Percentiles rank a stretch among this genome's conserved stretches.
Conservation (phyloP, 2,329 filamentous ascomycete species). For the Colletotrichum godetiae region DNA sequence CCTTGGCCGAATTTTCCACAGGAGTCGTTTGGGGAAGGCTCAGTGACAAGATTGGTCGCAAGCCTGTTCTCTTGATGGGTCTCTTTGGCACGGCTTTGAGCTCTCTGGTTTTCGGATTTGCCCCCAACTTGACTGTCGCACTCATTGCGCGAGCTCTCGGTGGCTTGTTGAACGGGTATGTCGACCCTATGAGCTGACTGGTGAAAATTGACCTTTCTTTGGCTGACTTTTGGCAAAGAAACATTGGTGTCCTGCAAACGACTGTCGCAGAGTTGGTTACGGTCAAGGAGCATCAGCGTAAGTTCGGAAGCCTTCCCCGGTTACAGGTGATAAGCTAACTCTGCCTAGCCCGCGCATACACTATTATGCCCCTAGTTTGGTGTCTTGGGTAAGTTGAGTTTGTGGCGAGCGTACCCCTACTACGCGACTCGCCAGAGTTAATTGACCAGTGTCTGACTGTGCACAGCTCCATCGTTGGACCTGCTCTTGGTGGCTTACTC, state of each 20-base stretch:
- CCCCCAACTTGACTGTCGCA: slow-evolving; percentile 83
- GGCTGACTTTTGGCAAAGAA: slow-evolving; percentile 61
- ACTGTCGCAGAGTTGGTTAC: slow-evolving; percentile 95
- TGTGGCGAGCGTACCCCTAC: neutral
- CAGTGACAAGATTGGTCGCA: slow-evolving; percentile 91
- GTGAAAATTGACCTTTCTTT: neutral
- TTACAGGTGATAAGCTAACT: slow-evolving; percentile 41
- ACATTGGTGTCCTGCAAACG: slow-evolving; percentile 94
- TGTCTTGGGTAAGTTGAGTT: slow-evolving; percentile 79
- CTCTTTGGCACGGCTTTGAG: slow-evolving; percentile 91
- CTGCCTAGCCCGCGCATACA: slow-evolving; percentile 83
- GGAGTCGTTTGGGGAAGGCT: slow-evolving; percentile 93
- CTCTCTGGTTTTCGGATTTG: slow-evolving; percentile 92
- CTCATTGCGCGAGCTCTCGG: slow-evolving; percentile 89
- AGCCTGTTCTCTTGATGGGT: slow-evolving; percentile 91
- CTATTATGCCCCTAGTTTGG: slow-evolving; percentile 99
- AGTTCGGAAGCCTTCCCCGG: slow-evolving; percentile 46
- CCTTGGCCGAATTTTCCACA: slow-evolving; percentile 93
- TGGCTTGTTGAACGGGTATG: slow-evolving; percentile 90
- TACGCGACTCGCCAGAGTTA: slow-evolving; percentile 9
- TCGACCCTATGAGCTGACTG: slow-evolving; percentile 33
- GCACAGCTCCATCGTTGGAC: slow-evolving; percentile 85
- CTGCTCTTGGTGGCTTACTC: slow-evolving; percentile 89
- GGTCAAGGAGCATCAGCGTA: slow-evolving; percentile 91
- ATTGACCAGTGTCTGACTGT: slow-evolving; percentile 41